These are phyloP conservation scores for Aotearoamyces nothofagi DNA, from an alignment of 2,329 filamentous ascomycete genomes.

Conservation along the genomic window DNA sequence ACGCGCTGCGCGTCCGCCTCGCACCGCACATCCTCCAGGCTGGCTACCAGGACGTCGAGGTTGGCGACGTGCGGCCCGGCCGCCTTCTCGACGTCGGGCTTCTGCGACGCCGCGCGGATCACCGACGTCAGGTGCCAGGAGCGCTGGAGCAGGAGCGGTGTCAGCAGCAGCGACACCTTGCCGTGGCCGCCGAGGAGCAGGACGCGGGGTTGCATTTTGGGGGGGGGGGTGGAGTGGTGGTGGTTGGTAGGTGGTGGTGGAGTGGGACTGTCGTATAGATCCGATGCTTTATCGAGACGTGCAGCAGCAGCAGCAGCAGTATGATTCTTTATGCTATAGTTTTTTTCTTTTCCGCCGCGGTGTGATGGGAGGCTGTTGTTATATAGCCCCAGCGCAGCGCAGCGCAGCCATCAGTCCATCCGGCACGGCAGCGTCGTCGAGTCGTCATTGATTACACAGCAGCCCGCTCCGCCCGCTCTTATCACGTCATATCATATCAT, in stretches of 20 bases:
- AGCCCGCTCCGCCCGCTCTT: too few species aligned
- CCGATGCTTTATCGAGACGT: too few species aligned
- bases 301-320: too few species aligned
- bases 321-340: too few species aligned
- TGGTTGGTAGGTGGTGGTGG: background rate
- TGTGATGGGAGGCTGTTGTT: too few species aligned
- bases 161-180: conserved; percentile 61
- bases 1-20: conserved; percentile 46
- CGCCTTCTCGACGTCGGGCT: conserved; percentile 38
- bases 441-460: too few species aligned
- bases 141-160: conserved; percentile 58
- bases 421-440: too few species aligned
- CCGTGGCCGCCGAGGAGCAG: conserved; percentile 72
- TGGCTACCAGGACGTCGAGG: conserved; percentile 53
- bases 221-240: background rate
- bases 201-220: conserved; percentile 28
- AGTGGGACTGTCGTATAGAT: too few species aligned
- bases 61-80: conserved; percentile 37
- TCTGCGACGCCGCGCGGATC: conserved; percentile 59
- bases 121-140: conserved; percentile 68
- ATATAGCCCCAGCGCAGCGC: too few species aligned
- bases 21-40: conserved; percentile 54
- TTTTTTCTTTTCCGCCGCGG: too few species aligned
- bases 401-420: too few species aligned
- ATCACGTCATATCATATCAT: too few species aligned